A percentile compares a stretch with the other conserved stretches of the same genome.
Conservation (phyloP, 2,329 filamentous ascomycete species). For the Neoarthrinium moseri region DNA sequence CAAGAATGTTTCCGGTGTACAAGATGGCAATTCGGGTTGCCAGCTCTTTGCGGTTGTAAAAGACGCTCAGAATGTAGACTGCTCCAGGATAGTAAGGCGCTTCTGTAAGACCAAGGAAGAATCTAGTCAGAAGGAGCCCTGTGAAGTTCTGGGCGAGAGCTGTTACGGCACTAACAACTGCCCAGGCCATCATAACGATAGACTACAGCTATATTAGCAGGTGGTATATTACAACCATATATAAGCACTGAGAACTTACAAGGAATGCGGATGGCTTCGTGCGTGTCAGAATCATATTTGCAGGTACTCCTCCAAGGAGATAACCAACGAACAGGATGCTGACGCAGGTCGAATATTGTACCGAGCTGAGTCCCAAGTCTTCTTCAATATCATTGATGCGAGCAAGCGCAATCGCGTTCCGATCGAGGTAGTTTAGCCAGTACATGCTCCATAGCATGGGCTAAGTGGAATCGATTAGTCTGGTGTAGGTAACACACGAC, state of each 20-base stretch:
- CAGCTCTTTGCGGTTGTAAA: slow-evolving; percentile 9
- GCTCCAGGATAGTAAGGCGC: slow-evolving; percentile 9
- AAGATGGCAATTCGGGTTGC: slow-evolving; percentile 31
- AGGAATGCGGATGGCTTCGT: slow-evolving; percentile 40
- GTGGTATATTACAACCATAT: no score
- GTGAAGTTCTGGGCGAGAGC: slow-evolving; percentile 36
- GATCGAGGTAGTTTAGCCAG: slow-evolving; percentile 30
- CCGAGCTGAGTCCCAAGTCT: slow-evolving; percentile 22
- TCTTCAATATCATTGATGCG: background rate
- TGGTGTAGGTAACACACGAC: no score
- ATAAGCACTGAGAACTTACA: no score
- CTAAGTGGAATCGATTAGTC: no score
- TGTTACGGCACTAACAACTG: slow-evolving; percentile 37
- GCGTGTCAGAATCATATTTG: slow-evolving; percentile 40
- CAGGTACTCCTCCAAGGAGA: slow-evolving; percentile 34
- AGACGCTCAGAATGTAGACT: slow-evolving; percentile 9
- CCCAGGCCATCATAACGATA: slow-evolving; percentile 27
- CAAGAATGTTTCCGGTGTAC: slow-evolving; percentile 34
- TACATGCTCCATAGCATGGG: slow-evolving; percentile 33
- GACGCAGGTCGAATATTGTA: slow-evolving; percentile 31
- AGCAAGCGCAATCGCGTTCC: slow-evolving; percentile 43
- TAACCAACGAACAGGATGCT: slow-evolving; percentile 24
- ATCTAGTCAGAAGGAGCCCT: slow-evolving; percentile 35
- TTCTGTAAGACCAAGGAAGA: slow-evolving; percentile 13
- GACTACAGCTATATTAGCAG: background rate